Base-by-base conservation (phyloP, 1,139 yeast species). In the Wickerhamomyces sp. region DNA sequence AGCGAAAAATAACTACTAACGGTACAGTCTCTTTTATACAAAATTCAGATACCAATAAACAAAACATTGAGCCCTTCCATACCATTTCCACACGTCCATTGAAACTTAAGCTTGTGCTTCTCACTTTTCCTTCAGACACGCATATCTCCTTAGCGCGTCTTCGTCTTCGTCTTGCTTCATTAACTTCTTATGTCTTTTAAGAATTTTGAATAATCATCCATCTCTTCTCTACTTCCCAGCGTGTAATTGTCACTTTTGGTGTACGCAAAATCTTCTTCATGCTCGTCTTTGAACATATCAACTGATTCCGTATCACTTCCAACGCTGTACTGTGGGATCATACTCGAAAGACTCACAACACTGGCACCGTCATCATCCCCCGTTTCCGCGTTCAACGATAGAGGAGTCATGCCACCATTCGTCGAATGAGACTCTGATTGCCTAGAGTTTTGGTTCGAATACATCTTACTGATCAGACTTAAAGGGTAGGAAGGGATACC, bases 401-500 rank as follows among this genome's bases (percentile, higher is more conserved):
- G n/a, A 6, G 10, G 19, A 5, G 10, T 26, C n/a, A n/a, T n/a
- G n/a, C n/a, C n/a, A n/a, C n/a, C n/a, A 22, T 7, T 16, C 9
- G 8, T 12, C 13, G 25, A 10, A 11, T 10, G 18, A 6, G 4
- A 17, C n/a, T 23, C 24, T n/a, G 10, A 21, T 17, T 28, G 29
- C 2, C 30, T 32, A 9, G 19, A 23, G 14, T 16, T 23, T 5
- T 37, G 24, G 33, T 45, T 49, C 15, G 47, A 34, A 23, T 51
- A 47, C 62, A 59, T 57, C 23, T 58, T 47, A 33, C 56, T 57
- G 28, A 59, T 49, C 29, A 59, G 37, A 21, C 54, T 52, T 31
- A 58, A 35, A 1, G 64, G 56, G 36, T 59, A 58, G 15, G 59
- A 57, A 7, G 68, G 67, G 26, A 64, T 66, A 4, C 66, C 68